Base-by-base conservation (phyloP, 2,329 filamentous ascomycete species). In the Penicillium sp. region DNA sequence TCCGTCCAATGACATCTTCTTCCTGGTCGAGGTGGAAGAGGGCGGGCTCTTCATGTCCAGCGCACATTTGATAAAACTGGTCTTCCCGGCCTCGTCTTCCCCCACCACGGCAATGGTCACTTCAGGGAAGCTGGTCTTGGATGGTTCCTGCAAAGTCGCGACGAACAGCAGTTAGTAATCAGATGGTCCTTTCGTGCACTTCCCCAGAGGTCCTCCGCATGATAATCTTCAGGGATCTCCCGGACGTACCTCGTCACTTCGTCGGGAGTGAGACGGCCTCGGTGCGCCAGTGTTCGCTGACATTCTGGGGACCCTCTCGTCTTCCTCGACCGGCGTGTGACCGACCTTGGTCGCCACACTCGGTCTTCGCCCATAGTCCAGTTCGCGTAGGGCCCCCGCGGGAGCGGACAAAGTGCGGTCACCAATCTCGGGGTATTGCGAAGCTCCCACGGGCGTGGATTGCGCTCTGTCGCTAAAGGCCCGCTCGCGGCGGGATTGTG, bases 101-200 rank as follows among this genome's bases (percentile, higher is more conserved):
- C 83, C 82, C 42, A 84, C 70, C 27, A 85, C 77, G 44, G 78
- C 80, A 56, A 85, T 78, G 58, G 81, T 84, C 62, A 85, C 76
- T 63, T 82, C 77, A 33, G 79, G 78, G 57, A 79, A 62, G 48
- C 56, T 63, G 39, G 63, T 54, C 47, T 64, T 70, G 44, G 61
- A 54, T 6, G 58, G 39, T 44, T 57, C 60, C 64, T 66, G 53
- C 39, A 38, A 10, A 38, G 55, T 25, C 27, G 1, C 18, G 24
- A 30, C 31, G 16, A 4, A 25, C 35, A 41, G 24, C 22, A 16
- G 46, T 63, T 51, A 63, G 58, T 48, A 31, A 55, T 49, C 43
- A 39, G 4, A 35, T 25, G 22, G 39, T 41, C n/a, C 35, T 11
- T 18, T 20, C 11, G 35, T 20, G 35, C 10, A 38, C 18, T 38